phyloP scores from a whole-genome alignment of 1,284 basidiomycete species.

The Boletus subluridellus region DNA sequence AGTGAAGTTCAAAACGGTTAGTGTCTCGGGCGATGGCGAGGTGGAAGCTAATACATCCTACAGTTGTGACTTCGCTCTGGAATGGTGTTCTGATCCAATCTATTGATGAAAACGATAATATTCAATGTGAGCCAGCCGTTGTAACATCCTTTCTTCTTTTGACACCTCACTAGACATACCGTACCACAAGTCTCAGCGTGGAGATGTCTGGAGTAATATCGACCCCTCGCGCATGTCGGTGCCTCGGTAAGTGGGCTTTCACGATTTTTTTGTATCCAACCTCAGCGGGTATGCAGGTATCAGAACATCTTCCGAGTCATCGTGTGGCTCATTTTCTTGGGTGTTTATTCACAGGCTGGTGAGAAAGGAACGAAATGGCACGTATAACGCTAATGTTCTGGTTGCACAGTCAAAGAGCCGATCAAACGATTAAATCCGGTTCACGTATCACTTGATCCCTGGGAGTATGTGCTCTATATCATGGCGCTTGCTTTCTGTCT shows the following conservation, averaged over 20 bases:
- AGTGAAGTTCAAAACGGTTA: slow-evolving; percentile 80
- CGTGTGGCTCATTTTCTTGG: slow-evolving; percentile 83
- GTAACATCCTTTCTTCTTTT: neutral
- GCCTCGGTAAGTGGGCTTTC: slow-evolving; percentile 55
- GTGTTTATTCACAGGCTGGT: slow-evolving; percentile 85
- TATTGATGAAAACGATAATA: slow-evolving; percentile 65
- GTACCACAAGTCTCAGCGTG: slow-evolving; percentile 50
- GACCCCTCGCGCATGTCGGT: slow-evolving; percentile 80
- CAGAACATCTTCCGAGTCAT: slow-evolving; percentile 73
- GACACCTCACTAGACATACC: slow-evolving; percentile 49
- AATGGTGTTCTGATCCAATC: slow-evolving; percentile 76
- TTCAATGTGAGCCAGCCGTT: slow-evolving; percentile 54
- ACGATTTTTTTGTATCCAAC: neutral
- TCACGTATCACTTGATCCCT: slow-evolving; percentile 58
- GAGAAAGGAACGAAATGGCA: neutral
- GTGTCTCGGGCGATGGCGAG: slow-evolving; percentile 12
- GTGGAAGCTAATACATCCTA: slow-evolving; percentile 5
- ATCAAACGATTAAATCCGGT: slow-evolving; percentile 56
- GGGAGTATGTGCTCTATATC: slow-evolving; percentile 76
- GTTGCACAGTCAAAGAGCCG: slow-evolving; percentile 61
- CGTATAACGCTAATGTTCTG: slow-evolving; percentile 4
- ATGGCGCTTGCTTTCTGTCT: slow-evolving; percentile 72
- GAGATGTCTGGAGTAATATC: slow-evolving; percentile 66
- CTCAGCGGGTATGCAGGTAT: slow-evolving; percentile 45
- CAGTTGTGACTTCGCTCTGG: slow-evolving; percentile 76